Base-by-base conservation (phyloP, 805 yeast species). In the Starmerella khaoyaiensis region DNA sequence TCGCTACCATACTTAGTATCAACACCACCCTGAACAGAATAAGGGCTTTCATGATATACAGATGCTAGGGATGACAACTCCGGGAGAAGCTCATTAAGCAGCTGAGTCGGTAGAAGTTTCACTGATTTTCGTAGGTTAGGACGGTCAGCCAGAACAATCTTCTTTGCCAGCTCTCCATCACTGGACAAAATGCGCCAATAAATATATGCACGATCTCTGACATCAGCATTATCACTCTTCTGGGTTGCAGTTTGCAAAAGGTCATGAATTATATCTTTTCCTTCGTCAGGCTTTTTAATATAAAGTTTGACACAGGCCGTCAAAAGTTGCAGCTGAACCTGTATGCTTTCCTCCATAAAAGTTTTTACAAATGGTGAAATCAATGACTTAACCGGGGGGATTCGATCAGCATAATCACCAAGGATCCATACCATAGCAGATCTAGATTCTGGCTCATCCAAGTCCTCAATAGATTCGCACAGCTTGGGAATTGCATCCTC, bases 41-140 rank as follows among this genome's bases (percentile, higher is more conserved):
- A 14, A 4, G 80, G 73, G 10, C 96, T 94, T 53, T 78, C 79
- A 58, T 79, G 93, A 53, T 82, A 82, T 2, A 90, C 90, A 0
- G 96, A 82, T 26, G 94, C 76, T 44, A 90, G 67, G 7, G 90
- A 78, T 3, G 93, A 76, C 39, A 87, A 60, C 54, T 87, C 94
- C n/a, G 62, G 55, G 21, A 87, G 53, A 34, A 90, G 65, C 44
- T 73, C 76, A 28, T 75, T 72, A 40, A 86, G 66, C 4, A 83
- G 64, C 17, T 64, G 66, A 0, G 81, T 77, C 28, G 82, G 74
- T 51, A 86, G 77, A 15, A 67, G 59, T 28, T 83, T 77, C 21
- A 86, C 72, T 2, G 84, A 76, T 2, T 82, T 69, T 30, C 72
- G 69, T 41, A 90, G 72, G 8, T 73, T 71, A 10, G 94, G 93